Conservation (phyloP, 2,329 filamentous ascomycete species). For the Pestalotiopsis sp. region DNA sequence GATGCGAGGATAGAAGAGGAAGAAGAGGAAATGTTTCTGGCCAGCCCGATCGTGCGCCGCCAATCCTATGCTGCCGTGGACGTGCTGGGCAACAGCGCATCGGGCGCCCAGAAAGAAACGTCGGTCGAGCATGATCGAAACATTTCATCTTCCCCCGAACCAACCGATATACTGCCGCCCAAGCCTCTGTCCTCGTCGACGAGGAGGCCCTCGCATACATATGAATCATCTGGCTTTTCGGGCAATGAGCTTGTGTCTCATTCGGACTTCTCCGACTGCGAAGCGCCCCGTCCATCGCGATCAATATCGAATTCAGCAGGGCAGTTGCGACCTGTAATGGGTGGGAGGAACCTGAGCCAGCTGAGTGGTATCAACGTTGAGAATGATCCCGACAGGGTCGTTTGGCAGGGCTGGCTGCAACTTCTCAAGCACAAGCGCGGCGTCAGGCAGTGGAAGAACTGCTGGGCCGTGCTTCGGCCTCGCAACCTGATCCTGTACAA, state of each 20-base stretch:
- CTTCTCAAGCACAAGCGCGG: constrained; percentile 82
- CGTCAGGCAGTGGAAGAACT: constrained; percentile 89
- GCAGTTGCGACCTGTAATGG: constrained; percentile 38
- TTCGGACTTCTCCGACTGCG: constrained; percentile 83
- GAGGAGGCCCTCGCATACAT: constrained; percentile 62
- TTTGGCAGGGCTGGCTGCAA: constrained; percentile 91
- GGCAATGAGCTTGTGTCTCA: constrained; percentile 74
- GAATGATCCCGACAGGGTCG: constrained; percentile 80
- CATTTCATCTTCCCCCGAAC: constrained; percentile 66
- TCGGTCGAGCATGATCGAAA: constrained; percentile 43
- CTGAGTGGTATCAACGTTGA: constrained; percentile 59
- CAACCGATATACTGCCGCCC: constrained; percentile 42
- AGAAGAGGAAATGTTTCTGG: constrained; percentile 79
- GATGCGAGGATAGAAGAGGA: constrained; percentile 87
- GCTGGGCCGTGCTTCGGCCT: constrained; percentile 89
- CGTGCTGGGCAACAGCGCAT: constrained; percentile 23
- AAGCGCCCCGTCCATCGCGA: constrained; percentile 48
- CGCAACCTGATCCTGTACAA: constrained; percentile 90
- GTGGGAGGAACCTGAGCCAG: constrained; percentile 63
- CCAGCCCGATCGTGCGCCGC: constrained; percentile 63
- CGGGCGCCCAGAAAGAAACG: constrained; percentile 23
- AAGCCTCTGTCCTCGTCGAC: constrained; percentile 34
- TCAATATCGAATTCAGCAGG: constrained; percentile 35
- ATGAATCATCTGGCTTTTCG: constrained; percentile 66
- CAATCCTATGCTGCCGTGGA: constrained; percentile 42